A percentile compares a stretch with the other conserved stretches of the same genome.
phyloP scores from a whole-genome alignment of 2,329 filamentous ascomycete genomes.

The Cordyceps fumosorosea region DNA sequence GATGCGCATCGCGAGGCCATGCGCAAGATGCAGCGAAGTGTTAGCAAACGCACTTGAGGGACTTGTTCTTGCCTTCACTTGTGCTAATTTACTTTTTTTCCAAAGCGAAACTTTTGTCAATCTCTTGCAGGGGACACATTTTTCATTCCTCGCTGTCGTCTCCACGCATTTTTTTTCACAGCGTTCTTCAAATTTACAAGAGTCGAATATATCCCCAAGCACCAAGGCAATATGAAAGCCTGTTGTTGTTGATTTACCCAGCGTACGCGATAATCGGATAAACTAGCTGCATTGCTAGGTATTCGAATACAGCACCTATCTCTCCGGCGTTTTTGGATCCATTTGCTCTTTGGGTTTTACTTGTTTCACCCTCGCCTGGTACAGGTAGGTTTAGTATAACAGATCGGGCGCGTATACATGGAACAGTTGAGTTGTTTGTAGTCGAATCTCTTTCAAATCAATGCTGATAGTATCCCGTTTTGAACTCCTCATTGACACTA shows the following conservation, averaged over 20 bases:
- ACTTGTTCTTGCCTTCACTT: not conserved
- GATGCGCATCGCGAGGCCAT: conserved; percentile 74
- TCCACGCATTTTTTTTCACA: not conserved
- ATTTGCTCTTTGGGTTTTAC: not conserved
- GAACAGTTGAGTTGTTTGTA: not conserved
- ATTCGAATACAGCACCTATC: not conserved
- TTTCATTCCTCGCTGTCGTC: not conserved
- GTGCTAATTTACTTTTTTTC: not conserved
- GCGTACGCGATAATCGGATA: not conserved
- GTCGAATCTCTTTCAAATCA: not conserved
- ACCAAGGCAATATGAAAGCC: not conserved
- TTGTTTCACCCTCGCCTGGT: not conserved
- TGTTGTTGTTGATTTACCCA: not conserved
- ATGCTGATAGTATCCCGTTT: not conserved
- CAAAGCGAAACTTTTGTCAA: not conserved
- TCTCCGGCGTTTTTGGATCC: not conserved
- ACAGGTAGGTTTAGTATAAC: not conserved
- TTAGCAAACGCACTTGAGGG: conserved; percentile 20
- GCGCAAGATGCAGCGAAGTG: conserved; percentile 63
- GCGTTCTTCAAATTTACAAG: not conserved
- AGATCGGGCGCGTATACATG: not conserved
- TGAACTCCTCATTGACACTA: not conserved
- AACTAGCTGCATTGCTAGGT: not conserved
- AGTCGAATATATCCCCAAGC: not conserved
- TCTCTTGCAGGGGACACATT: not conserved